phyloP scores from a whole-genome alignment of 2,329 filamentous ascomycete genomes.

The Fusarium pseudocircinatum region DNA sequence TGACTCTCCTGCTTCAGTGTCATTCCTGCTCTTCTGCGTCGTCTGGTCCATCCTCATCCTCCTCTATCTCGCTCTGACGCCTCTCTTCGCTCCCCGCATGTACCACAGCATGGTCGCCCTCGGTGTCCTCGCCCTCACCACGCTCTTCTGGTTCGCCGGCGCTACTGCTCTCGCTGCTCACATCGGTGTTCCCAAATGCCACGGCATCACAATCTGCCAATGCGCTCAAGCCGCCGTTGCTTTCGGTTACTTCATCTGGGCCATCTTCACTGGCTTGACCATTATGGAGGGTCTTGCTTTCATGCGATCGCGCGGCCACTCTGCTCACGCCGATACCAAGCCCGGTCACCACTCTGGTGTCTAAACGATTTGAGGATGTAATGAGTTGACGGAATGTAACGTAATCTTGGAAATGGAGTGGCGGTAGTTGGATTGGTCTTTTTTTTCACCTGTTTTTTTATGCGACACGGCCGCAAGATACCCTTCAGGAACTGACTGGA shows the following conservation, averaged over 20 bases:
- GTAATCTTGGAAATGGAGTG: background rate
- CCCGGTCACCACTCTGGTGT: constrained; percentile 29
- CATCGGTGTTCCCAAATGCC: constrained; percentile 65
- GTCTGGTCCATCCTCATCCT: constrained; percentile 81
- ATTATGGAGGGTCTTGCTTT: constrained; percentile 58
- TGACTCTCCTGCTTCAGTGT: background rate
- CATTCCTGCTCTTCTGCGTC: constrained; percentile 81
- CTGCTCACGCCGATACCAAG: constrained; percentile 46
- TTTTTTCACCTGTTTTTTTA: background rate
- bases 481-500: constrained; percentile 28
- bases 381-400: background rate
- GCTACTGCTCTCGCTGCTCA: constrained; percentile 79
- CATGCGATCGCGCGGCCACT: constrained; percentile 52
- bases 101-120: constrained; percentile 74
- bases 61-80: constrained; percentile 74
- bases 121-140: constrained; percentile 75
- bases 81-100: constrained; percentile 67
- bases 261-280: constrained; percentile 58
- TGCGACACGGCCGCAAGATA: constrained; percentile 39
- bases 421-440: background rate
- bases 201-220: constrained; percentile 65
- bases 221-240: constrained; percentile 70
- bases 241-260: constrained; percentile 73
- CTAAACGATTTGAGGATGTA: constrained; percentile 3
- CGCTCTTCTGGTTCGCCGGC: constrained; percentile 90